Evolutionary conservation across 148 eudicot genomes (phyloP).

Genomic region (Nepenthes gracilis): DNA sequence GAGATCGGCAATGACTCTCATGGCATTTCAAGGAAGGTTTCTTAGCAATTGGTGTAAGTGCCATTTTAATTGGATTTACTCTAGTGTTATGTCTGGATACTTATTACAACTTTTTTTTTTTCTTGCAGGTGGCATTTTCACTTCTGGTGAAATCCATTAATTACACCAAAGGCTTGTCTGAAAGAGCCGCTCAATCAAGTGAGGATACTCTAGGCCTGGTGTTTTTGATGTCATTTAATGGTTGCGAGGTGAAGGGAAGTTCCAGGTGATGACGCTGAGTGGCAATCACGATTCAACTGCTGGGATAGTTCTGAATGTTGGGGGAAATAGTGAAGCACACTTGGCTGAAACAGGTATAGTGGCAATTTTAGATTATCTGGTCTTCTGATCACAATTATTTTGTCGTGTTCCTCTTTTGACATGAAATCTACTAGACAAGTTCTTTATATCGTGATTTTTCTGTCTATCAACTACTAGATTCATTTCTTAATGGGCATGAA

Average conservation of each 20-base stretch:
- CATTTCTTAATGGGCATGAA: too few species aligned
- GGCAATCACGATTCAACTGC: constrained; percentile 96
- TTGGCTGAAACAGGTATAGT: constrained; percentile 63
- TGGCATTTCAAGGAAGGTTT: too few species aligned
- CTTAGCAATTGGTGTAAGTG: too few species aligned
- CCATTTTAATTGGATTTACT: too few species aligned
- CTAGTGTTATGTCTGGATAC: neutral
- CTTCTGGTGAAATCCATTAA: constrained; percentile 11
- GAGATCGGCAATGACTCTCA: too few species aligned
- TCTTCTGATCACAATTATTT: neutral
- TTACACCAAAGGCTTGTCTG: too few species aligned
- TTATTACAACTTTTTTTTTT: neutral
- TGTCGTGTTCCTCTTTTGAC: too few species aligned
- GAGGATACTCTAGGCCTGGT: constrained; percentile 84
- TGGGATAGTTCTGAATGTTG: constrained; percentile 69
- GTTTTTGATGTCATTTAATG: constrained; percentile 51
- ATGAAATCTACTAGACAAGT: too few species aligned
- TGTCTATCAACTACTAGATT: too few species aligned
- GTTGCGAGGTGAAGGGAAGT: constrained; percentile 52
- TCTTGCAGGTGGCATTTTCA: constrained; percentile 70
- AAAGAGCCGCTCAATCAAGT: neutral
- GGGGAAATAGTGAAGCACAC: constrained; percentile 75
- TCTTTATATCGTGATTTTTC: too few species aligned
- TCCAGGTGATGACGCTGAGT: constrained; percentile 81
- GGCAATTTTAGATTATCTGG: neutral